phyloP scores from a whole-genome alignment of 2,329 filamentous ascomycete species.

The Penicillium olsonii region DNA sequence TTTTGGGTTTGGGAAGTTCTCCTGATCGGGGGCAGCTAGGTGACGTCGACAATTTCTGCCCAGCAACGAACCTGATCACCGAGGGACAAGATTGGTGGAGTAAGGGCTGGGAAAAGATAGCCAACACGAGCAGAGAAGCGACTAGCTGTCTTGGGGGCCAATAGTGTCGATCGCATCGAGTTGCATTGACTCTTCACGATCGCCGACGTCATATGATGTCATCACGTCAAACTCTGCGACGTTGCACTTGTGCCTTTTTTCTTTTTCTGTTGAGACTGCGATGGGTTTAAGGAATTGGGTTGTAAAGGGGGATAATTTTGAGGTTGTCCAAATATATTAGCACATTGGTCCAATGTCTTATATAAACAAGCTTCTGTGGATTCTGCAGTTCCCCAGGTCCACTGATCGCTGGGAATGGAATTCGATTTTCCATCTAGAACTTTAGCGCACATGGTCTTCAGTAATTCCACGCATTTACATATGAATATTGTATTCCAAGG shows the following conservation, averaged over 20 bases:
- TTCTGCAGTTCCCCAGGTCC: background rate
- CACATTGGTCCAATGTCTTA: too few species aligned
- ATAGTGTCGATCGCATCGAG: slow-evolving; percentile 12
- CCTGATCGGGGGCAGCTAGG: slow-evolving; percentile 7
- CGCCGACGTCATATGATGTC: slow-evolving; percentile 31
- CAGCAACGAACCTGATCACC: background rate
- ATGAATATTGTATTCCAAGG: background rate
- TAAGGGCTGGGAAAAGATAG: background rate
- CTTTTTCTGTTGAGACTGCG: too few species aligned
- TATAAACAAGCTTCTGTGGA: background rate
- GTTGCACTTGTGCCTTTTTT: background rate
- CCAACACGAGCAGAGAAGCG: background rate
- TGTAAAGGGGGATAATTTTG: too few species aligned
- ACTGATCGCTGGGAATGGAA: slow-evolving; percentile 8
- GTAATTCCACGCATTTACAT: too few species aligned
- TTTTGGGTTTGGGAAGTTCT: slow-evolving; percentile 4
- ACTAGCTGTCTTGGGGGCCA: slow-evolving; percentile 4
- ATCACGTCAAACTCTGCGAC: slow-evolving; percentile 7
- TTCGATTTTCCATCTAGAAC: background rate
- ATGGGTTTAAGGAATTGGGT: too few species aligned
- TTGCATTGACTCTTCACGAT: slow-evolving; percentile 18
- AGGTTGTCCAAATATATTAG: too few species aligned
- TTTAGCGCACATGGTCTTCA: too few species aligned
- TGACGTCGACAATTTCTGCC: slow-evolving; percentile 13
- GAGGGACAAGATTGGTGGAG: background rate